These are phyloP conservation scores for Colletotrichum coccodes DNA, from an alignment of 2,329 filamentous ascomycete genomes.

Conservation along the genomic window DNA sequence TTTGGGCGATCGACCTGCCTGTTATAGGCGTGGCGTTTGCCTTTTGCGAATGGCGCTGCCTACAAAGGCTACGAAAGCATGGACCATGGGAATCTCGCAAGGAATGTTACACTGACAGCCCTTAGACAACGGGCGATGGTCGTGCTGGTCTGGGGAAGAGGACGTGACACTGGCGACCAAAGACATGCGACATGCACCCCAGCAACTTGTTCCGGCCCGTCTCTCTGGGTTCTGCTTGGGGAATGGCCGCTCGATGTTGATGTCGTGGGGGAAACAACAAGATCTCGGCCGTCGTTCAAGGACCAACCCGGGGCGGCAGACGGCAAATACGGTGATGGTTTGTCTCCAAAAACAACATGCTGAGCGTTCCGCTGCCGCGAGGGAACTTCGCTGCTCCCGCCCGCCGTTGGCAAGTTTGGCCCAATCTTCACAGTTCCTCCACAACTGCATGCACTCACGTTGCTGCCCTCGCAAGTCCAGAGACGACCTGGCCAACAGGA, in stretches of 20 bases:
- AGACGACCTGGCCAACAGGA: neutral
- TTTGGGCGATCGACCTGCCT: slow-evolving; percentile 12
- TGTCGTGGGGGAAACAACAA: slow-evolving; percentile 7
- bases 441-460: neutral
- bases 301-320: slow-evolving; percentile 13
- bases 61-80: neutral
- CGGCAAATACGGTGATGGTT: neutral
- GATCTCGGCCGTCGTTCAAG: neutral
- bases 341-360: neutral
- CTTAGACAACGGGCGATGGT: slow-evolving; percentile 4
- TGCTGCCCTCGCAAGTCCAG: neutral
- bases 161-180: neutral
- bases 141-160: neutral
- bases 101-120: slow-evolving; percentile 6
- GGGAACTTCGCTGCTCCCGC: slow-evolving; percentile 16
- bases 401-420: slow-evolving; percentile 12
- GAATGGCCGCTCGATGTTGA: neutral
- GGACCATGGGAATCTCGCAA: neutral
- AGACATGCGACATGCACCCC: slow-evolving; percentile 22
- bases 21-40: slow-evolving; percentile 3
- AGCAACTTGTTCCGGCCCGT: slow-evolving; percentile 5
- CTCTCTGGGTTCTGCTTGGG: neutral
- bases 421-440: slow-evolving; percentile 1
- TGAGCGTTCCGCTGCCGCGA: slow-evolving; percentile 13
- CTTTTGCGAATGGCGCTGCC: neutral